Conservation (phyloP, 1,139 yeast genomes). For the Lodderomyces beijingensis region DNA sequence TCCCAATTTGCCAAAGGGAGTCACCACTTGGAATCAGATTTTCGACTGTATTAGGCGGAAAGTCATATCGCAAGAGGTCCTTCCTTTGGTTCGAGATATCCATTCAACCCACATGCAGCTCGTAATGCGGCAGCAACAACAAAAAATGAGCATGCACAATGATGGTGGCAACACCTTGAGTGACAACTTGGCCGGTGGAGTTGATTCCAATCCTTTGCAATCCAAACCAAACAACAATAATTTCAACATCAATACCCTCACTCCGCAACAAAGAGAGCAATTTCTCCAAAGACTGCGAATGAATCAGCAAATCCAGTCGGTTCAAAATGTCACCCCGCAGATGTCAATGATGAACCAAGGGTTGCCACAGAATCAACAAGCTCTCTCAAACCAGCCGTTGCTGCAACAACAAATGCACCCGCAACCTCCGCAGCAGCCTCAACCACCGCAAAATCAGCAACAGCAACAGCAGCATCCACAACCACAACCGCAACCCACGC, state of each 20-base stretch:
- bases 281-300: slow-evolving; percentile 28
- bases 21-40: slow-evolving; percentile 79
- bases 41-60: slow-evolving; percentile 64
- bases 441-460: slow-evolving; percentile 14
- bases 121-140: slow-evolving; percentile 33
- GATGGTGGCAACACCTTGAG: slow-evolving; percentile 10
- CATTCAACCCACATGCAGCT: slow-evolving; percentile 52
- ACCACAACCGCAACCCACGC: slow-evolving; percentile 12
- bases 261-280: slow-evolving; percentile 37
- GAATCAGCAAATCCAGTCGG: background rate
- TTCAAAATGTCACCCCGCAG: background rate
- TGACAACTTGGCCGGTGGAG: background rate
- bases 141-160: slow-evolving; percentile 16
- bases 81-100: slow-evolving; percentile 56
- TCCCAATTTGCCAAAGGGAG: slow-evolving; percentile 79
- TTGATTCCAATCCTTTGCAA: background rate
- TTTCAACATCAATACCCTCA: slow-evolving; percentile 20
- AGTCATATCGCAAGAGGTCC: slow-evolving; percentile 49
- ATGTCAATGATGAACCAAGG: slow-evolving; percentile 7
- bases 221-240: slow-evolving; percentile 3
- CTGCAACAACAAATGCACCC: slow-evolving; percentile 2
- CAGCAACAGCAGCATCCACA: slow-evolving; percentile 11
- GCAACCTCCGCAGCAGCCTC: slow-evolving; percentile 10
- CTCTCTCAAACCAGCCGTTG: slow-evolving; percentile 9
- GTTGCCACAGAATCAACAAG: slow-evolving; percentile 8